These are phyloP conservation scores for Neurospora tetrasperma DNA, from an alignment of 495 filamentous ascomycete genomes.

Conservation along the genomic window DNA sequence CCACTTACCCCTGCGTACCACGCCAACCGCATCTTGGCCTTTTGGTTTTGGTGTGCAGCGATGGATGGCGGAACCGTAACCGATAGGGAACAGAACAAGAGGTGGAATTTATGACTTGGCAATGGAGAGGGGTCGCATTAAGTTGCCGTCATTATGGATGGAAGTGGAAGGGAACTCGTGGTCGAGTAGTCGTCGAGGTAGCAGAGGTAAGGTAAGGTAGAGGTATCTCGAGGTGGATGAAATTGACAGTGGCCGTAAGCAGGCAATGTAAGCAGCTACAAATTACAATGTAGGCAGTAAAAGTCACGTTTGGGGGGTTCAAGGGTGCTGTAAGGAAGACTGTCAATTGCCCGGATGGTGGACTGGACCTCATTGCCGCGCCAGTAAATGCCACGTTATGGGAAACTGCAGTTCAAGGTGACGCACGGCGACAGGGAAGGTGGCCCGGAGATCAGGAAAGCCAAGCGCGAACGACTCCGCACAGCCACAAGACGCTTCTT, in stretches of 20 bases:
- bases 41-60: background rate
- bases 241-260: background rate
- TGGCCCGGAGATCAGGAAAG: background rate
- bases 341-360: background rate
- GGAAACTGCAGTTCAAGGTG: background rate
- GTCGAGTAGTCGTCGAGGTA: background rate
- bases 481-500: background rate
- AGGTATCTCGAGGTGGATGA: background rate
- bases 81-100: background rate
- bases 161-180: background rate
- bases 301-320: background rate
- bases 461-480: background rate
- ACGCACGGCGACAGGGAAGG: background rate
- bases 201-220: background rate
- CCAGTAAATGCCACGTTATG: background rate
- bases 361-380: background rate
- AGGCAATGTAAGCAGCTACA: background rate
- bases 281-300: background rate
- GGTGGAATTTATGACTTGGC: background rate
- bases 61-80: background rate
- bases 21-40: constrained; percentile 39
- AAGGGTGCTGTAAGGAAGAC: background rate
- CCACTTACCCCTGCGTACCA: constrained; percentile 48
- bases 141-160: background rate
- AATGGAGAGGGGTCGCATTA: background rate